These are phyloP conservation scores for Euptelea pleiosperma DNA, from an alignment of 164 flowering plant genomes.

Conservation along the genomic window DNA sequence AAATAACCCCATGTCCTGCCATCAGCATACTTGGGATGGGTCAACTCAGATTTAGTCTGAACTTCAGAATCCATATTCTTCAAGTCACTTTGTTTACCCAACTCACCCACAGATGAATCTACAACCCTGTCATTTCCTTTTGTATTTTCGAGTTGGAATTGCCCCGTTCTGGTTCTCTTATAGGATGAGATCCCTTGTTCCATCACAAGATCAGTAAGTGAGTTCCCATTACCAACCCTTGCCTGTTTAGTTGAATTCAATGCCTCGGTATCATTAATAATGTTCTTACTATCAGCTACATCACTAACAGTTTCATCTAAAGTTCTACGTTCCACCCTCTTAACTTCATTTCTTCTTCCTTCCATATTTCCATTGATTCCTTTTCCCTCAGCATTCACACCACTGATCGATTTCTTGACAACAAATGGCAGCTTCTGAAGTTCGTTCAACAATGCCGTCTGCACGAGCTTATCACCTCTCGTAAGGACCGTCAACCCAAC, in stretches of 20 bases:
- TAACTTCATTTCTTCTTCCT: slow-evolving; percentile 19
- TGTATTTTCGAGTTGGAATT: neutral
- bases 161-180: slow-evolving; percentile 3
- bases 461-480: slow-evolving; percentile 67
- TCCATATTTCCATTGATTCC: slow-evolving; percentile 4
- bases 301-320: slow-evolving; percentile 29
- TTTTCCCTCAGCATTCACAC: slow-evolving; percentile 5
- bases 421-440: slow-evolving; percentile 48
- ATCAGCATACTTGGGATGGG: slow-evolving; percentile 51
- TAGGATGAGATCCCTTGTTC: neutral
- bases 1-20: slow-evolving; percentile 91
- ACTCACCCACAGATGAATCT: slow-evolving; percentile 5
- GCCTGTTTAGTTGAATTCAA: slow-evolving; percentile 1
- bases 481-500: slow-evolving; percentile 61
- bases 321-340: slow-evolving; percentile 38
- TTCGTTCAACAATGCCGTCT: slow-evolving; percentile 50
- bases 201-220: neutral
- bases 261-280: neutral
- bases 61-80: slow-evolving; percentile 15
- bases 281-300: neutral
- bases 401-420: slow-evolving; percentile 33
- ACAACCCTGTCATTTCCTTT: slow-evolving; percentile 1
- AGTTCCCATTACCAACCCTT: neutral
- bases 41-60: slow-evolving; percentile 26
- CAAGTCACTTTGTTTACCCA: slow-evolving; percentile 3